Percentiles rank a stretch among this genome's conserved stretches.
Conservation (phyloP, 768 basidiomycete genomes). For the Rhizopogon salebrosus region DNA sequence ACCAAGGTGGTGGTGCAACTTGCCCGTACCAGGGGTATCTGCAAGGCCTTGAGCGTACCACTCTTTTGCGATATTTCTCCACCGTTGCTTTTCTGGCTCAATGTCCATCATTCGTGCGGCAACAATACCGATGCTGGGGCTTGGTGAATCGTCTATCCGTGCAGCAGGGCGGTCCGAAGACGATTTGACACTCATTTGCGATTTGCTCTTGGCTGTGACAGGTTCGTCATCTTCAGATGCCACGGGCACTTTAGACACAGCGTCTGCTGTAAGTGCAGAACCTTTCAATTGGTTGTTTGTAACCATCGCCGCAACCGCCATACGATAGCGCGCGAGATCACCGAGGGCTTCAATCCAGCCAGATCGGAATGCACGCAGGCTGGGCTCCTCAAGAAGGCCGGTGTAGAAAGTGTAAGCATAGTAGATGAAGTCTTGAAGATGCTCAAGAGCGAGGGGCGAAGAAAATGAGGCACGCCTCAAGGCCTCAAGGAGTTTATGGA, state of each 20-base stretch:
- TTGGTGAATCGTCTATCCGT: slow-evolving; percentile 59
- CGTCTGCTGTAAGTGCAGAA: slow-evolving; percentile 47
- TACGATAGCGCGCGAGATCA: slow-evolving; percentile 90
- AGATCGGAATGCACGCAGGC: slow-evolving; percentile 61
- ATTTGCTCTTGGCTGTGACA: slow-evolving; percentile 33
- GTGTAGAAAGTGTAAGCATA: slow-evolving; percentile 95
- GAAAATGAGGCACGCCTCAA: slow-evolving; percentile 80
- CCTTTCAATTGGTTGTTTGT: slow-evolving; percentile 41
- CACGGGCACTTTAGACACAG: slow-evolving; percentile 43
- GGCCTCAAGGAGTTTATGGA: slow-evolving; percentile 86
- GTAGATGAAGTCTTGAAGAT: slow-evolving; percentile 91
- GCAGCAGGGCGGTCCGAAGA: slow-evolving; percentile 46
- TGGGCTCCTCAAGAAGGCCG: slow-evolving; percentile 77
- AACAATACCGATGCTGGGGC: slow-evolving; percentile 78
- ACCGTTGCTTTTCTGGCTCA: slow-evolving; percentile 88
- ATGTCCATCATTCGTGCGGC: slow-evolving; percentile 81
- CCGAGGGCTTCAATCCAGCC: slow-evolving; percentile 97
- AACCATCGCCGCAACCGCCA: slow-evolving; percentile 90
- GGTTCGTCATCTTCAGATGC: slow-evolving; percentile 19
- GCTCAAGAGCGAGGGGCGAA: slow-evolving; percentile 68
- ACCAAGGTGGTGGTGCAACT: slow-evolving; percentile 92
- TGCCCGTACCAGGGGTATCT: slow-evolving; percentile 90
- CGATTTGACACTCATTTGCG: slow-evolving; percentile 17
- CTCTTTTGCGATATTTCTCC: slow-evolving; percentile 83
- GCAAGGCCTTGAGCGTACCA: slow-evolving; percentile 90